Base-by-base conservation (phyloP, 148 eudicot genomes). In the Salicornia ramosissima region DNA sequence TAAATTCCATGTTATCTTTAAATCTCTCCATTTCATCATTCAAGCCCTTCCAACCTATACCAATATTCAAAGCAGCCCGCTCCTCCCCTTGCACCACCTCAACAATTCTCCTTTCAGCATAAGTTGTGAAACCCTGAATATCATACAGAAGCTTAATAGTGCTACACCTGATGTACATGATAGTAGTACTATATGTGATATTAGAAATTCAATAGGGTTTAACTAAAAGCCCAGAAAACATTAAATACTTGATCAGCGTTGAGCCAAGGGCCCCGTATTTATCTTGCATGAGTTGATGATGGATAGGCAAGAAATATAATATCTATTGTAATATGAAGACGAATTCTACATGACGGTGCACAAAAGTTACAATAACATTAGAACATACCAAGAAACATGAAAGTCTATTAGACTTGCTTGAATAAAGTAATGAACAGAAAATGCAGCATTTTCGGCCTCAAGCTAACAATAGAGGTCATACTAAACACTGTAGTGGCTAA, bases 71-170 rank as follows among this genome's bases (percentile, higher is more conserved):
- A 61, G 90, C 84, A 69, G 97, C 98, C 39, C 50, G 83, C 24
- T 90, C 89, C 76, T 88, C 91, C 72, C 98, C 98, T 87, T 90
- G 97, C 72, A 94, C 96, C 50, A 84, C 98, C 79, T 94, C 98
- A 65, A 94, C 98, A 70, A 94, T 94, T 82, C 98, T 85, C 75
- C 97, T 77, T 70, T 94, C 98, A 10, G 98, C 98, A 66, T 94
- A 94, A 54, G 98, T 94, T 42, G 98, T 90, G 76, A 94, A 94
- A 42, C 98, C 98, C 98, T 94, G 75, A 62, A 74, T 8, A 68
- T 46, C 0, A 53, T 16, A 11, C 14, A 51, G 5, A 51, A 34
- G 1, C 54, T 58, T 40, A 49, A 59, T 24, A 34, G 30, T 31
- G 46, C 10, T 47, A 49, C 4, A 46, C 12, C 29, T 30, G 25